Base-by-base conservation (phyloP, 2,329 filamentous ascomycete species). In the Pseudogymnoascus sp. region DNA sequence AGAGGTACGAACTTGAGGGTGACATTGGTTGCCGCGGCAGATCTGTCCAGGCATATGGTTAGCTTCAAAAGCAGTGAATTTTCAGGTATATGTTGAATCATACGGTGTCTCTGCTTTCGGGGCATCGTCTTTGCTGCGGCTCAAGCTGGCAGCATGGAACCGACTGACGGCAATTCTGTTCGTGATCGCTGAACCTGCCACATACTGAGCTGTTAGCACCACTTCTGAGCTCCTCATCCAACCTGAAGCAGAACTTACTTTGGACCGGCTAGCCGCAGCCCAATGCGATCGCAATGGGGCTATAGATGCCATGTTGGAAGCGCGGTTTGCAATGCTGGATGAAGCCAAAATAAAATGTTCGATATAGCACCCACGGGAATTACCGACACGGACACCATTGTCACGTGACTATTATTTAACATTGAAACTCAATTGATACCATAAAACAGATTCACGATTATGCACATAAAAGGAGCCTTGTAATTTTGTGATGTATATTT, bases 81-180 rank as follows among this genome's bases (percentile, higher is more conserved):
- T 18, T 34, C 10, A 34, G 16, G 10, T 56, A 34, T 21, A 18
- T 34, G 7, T 34, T 11, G 14, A 34, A 36, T 36, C 50, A 34
- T 56, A 56, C 50, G 50, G 28, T 56, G 50, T 56, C 50, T 56
- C 50, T 56, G 50, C 50, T 36, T 56, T 34, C 16, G 50, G 50
- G 16, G n/a, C 50, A 12, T 56, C 28, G 16, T 34, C 50, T 14
- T 56, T 34, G 50, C 28, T 21, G 50, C 50, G 50, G 28, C 28
- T 56, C 50, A 56, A 56, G 50, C 50, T 56, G 28, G 28, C 6
- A 40, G 36, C 34, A 38, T 60, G 59, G 38, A 60, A 60, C 23
- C 38, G 59, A 42, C 59, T 60, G 67, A 75, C 88, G 5, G 85
- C 86, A 1, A 87, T 89, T 70, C 76, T 88, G 50, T 84, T 89